Evolutionary conservation across 768 basidiomycete genomes (phyloP).

Genomic region (Agaricus subrufescens): DNA sequence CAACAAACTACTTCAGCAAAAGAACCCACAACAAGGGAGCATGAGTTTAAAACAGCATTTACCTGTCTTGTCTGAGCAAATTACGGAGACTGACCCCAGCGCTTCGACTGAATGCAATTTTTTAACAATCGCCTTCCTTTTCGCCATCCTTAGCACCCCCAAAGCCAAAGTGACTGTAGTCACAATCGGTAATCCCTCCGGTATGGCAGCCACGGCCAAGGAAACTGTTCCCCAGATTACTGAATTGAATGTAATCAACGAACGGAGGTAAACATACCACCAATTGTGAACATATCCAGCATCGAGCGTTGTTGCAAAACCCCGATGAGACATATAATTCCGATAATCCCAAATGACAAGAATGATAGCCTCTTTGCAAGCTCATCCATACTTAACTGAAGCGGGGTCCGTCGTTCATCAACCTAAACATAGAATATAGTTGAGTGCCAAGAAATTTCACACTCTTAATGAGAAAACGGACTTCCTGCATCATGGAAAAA

Average conservation of each 20-base stretch:
- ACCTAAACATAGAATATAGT: slow-evolving; percentile 23
- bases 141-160: slow-evolving; percentile 91
- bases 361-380: slow-evolving; percentile 89
- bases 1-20: slow-evolving; percentile 11
- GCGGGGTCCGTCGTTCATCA: slow-evolving; percentile 88
- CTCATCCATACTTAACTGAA: slow-evolving; percentile 95
- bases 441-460: slow-evolving; percentile 19
- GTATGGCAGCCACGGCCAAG: slow-evolving; percentile 96
- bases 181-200: slow-evolving; percentile 94
- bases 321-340: slow-evolving; percentile 88
- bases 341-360: slow-evolving; percentile 91
- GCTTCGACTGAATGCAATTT: slow-evolving; percentile 94
- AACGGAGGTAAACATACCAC: slow-evolving; percentile 51
- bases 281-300: slow-evolving; percentile 99
- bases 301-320: slow-evolving; percentile 81
- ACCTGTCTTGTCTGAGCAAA: slow-evolving; percentile 98
- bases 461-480: slow-evolving; percentile 30
- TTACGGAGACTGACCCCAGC: slow-evolving; percentile 92
- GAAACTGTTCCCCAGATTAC: slow-evolving; percentile 55
- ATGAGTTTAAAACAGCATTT: slow-evolving; percentile 13
- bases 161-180: slow-evolving; percentile 96
- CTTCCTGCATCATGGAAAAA: slow-evolving; percentile 98
- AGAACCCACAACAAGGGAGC: background rate
- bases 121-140: slow-evolving; percentile 94
- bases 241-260: background rate